phyloP scores from a whole-genome alignment of 257 asterid genomes.

The Mentha longifolia region DNA sequence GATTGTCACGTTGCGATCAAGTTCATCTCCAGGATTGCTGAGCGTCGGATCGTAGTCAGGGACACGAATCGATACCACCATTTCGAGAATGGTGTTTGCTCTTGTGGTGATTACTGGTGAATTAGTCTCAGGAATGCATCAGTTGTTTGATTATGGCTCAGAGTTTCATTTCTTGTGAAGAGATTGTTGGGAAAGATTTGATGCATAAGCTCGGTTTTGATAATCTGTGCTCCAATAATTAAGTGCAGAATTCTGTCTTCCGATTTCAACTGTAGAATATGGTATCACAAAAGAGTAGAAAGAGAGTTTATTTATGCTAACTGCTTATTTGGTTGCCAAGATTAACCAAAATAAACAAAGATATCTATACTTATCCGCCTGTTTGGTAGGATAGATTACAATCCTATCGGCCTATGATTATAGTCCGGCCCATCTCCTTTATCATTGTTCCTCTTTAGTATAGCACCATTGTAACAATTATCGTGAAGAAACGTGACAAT shows the following conservation, averaged over 20 bases:
- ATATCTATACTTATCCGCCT: too few relatives aligned
- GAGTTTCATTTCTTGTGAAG: background rate
- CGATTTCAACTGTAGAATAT: background rate
- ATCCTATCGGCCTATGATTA: too few relatives aligned
- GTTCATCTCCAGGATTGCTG: slow-evolving; percentile 70
- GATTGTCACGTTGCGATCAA: slow-evolving; percentile 88
- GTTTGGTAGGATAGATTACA: too few relatives aligned
- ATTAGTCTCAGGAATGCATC: background rate
- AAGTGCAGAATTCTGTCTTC: background rate
- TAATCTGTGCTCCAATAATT: background rate
- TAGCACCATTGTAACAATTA: too few relatives aligned
- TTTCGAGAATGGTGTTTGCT: slow-evolving; percentile 75
- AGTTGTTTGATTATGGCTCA: background rate
- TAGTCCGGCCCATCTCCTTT: too few relatives aligned
- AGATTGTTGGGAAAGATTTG: background rate
- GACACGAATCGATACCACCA: slow-evolving; percentile 88
- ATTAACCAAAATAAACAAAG: too few relatives aligned
- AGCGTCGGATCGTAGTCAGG: slow-evolving; percentile 68
- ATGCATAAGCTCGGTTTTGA: background rate
- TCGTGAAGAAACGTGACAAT: too few relatives aligned
- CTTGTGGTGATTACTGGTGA: slow-evolving; percentile 96
- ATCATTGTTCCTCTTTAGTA: too few relatives aligned
- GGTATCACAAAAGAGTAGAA: too few relatives aligned
- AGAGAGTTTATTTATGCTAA: too few relatives aligned
- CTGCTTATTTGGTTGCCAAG: too few relatives aligned